Evolutionary conservation across 352 stramenopile genomes (phyloP), one percentile per base, ranked within the genome.

Genomic region (Phytophthora uliginosa): DNA sequence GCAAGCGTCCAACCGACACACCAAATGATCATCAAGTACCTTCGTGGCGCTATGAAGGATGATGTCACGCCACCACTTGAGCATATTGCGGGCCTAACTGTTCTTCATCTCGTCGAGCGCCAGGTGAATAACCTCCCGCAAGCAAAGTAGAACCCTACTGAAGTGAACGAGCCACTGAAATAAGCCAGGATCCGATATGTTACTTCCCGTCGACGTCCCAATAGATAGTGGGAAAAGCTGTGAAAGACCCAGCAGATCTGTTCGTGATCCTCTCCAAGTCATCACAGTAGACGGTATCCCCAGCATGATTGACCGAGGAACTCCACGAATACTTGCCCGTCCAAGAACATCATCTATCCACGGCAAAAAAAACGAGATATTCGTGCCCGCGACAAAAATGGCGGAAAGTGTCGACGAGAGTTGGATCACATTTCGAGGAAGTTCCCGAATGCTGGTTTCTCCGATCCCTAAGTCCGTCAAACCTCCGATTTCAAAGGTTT

Each of bases 1-100:
- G 70, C 78, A 15, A 95, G 82, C 69, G 86, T 93, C 42, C 85
- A 93, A 64, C 88, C 88, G n/a, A 91, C 85, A 20, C 88, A 95
- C 53, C 86, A 94, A 51, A 92, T 95, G 84, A 92, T 95, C 74
- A 85, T 91, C 63, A 92, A 93, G 64, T 94, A 91, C 59, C 61
- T 95, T n/a, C 86, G 88, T 42, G 84, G 88, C 26, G 77, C 85
- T 33, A 95, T 95, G 88, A 91, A 92, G 24, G 76, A 91, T 52
- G 63, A 82, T 24, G 86, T 74, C n/a, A 93, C 86, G 26, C 88
- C 86, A 51, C 84, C 86, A n/a, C 80, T 95, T 17, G 83, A 95
- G 59, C 77, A 94, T 73, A 85, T 90, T 22, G 89, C 85, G 1
- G 88, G 86, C 0, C 76, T 95, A 45, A 95, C 88, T 2, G 86